These are phyloP conservation scores for Xerocomellus intermedius DNA, from an alignment of 768 basidiomycete genomes.

Conservation along the genomic window DNA sequence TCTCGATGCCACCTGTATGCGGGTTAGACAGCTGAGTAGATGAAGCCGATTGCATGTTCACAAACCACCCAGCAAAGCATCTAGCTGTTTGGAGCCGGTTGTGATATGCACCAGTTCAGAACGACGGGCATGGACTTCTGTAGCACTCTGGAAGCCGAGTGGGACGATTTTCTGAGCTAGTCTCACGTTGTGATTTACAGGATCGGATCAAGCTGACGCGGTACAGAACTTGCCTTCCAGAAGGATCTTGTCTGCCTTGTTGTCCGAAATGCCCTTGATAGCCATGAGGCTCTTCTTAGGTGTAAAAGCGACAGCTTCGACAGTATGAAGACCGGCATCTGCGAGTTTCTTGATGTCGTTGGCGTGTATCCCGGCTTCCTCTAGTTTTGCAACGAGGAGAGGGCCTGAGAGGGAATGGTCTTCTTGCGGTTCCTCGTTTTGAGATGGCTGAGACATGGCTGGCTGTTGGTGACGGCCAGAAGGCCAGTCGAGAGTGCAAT, in stretches of 20 bases:
- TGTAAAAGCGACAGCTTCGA: conserved; percentile 95
- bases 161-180: conserved; percentile 94
- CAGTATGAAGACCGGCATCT: conserved; percentile 89
- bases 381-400: conserved; percentile 76
- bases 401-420: conserved; percentile 70
- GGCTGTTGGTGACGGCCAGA: not conserved
- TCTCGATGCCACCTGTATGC: conserved; percentile 85
- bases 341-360: conserved; percentile 94
- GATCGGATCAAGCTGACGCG: not conserved
- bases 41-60: conserved; percentile 4
- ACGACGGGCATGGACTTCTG: conserved; percentile 92
- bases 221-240: conserved; percentile 63
- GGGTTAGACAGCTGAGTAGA: conserved; percentile 11
- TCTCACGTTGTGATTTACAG: conserved; percentile 8
- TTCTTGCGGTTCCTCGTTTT: conserved; percentile 48
- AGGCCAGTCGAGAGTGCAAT: not conserved
- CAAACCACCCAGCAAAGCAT: conserved; percentile 89
- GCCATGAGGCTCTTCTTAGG: conserved; percentile 88
- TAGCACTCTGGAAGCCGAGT: conserved; percentile 96
- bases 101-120: conserved; percentile 96
- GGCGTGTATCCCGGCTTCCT: conserved; percentile 85
- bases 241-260: conserved; percentile 96
- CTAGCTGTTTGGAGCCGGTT: conserved; percentile 93
- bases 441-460: conserved; percentile 48
- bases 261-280: conserved; percentile 96